Evolutionary conservation across 352 stramenopile genomes (phyloP).

Genomic region (Aphanomyces cochlioides): DNA sequence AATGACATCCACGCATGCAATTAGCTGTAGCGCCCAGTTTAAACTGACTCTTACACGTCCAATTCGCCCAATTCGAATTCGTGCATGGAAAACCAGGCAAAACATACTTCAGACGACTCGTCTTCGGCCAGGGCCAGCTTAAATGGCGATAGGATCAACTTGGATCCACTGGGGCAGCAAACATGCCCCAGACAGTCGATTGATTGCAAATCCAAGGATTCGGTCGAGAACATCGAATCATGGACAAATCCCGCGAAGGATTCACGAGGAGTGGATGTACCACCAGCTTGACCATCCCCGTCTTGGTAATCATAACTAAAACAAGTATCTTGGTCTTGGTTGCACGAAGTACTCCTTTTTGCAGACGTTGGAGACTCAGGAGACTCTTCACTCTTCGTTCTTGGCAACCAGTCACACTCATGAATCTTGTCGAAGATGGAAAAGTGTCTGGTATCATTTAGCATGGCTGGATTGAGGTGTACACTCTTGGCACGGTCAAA

Average conservation of each 20-base stretch:
- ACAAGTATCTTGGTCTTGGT: background rate
- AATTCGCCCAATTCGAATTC: no score
- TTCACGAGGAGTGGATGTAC: background rate
- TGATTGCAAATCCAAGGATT: background rate
- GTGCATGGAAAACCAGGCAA: no score
- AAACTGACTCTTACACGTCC: no score
- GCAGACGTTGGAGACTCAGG: background rate
- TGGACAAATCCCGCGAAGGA: background rate
- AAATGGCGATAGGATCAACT: no score
- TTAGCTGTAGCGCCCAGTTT: no score
- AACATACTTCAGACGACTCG: no score
- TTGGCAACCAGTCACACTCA: no score
- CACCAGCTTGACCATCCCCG: background rate
- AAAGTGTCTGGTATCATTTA: background rate
- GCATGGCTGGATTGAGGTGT: background rate
- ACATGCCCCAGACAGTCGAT: no score
- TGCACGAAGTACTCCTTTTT: background rate
- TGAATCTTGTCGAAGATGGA: background rate
- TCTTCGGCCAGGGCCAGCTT: no score
- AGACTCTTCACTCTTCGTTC: background rate
- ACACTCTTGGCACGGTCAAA: slow-evolving; percentile 10
- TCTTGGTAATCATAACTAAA: no score
- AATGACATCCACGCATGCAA: no score
- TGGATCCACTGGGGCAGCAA: no score
- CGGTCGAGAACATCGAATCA: background rate